Percentiles rank a stretch among this genome's conserved stretches.
Evolutionary conservation across 495 filamentous ascomycete genomes (phyloP).

Genomic region (Penicillium ochrochloron): DNA sequence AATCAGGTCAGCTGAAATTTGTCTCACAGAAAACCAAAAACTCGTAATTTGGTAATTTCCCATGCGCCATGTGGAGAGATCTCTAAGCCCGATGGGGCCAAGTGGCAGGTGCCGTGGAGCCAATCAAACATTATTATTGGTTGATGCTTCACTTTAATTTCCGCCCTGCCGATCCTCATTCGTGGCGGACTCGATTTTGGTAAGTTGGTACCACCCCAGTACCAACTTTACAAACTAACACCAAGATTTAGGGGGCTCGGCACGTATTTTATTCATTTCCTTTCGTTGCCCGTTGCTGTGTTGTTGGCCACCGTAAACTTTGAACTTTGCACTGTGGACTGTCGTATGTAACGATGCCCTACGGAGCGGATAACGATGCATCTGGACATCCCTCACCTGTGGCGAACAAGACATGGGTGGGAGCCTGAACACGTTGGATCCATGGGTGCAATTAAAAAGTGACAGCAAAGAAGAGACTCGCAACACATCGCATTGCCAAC

Average conservation of each 20-base stretch:
- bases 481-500: background rate
- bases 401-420: slow-evolving; percentile 2
- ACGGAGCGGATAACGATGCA: background rate
- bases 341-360: too few relatives aligned
- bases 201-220: background rate
- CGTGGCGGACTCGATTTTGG: background rate
- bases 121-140: slow-evolving; percentile 11
- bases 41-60: slow-evolving; percentile 26
- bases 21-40: slow-evolving; percentile 14
- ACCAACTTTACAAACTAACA: background rate
- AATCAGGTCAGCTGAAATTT: background rate
- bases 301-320: background rate
- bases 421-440: background rate
- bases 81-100: slow-evolving; percentile 19
- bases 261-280: slow-evolving; percentile 10
- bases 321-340: too few relatives aligned
- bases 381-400: background rate
- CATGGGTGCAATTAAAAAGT: background rate
- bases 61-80: slow-evolving; percentile 26
- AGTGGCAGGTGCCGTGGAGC: slow-evolving; percentile 18
- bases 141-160: slow-evolving; percentile 21
- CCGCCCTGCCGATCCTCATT: slow-evolving; percentile 34
- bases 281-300: background rate
- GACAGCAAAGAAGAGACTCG: slow-evolving; percentile 2
- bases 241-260: background rate